A percentile compares a stretch with the other conserved stretches of the same genome.
These are phyloP conservation scores for Fusarium sp. DNA, from an alignment of 2,329 filamentous ascomycete species.

Conservation along the genomic window DNA sequence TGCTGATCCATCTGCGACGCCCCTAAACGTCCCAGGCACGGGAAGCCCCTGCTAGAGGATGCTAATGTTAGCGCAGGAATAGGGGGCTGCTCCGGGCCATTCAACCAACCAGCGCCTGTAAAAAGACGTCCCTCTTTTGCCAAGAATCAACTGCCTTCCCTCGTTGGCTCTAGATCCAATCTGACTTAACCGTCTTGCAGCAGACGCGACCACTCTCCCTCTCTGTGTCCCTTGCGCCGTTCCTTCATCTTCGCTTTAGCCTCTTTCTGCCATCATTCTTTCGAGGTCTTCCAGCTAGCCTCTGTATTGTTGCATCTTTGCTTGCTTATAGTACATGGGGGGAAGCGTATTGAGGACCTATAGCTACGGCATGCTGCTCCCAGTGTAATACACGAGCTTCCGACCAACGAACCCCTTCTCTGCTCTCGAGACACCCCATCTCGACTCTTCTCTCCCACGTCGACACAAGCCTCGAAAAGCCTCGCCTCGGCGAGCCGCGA, in stretches of 20 bases:
- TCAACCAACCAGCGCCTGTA: slow-evolving; percentile 24
- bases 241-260: not conserved
- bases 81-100: not conserved
- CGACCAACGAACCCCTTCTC: slow-evolving; percentile 12
- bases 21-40: not conserved
- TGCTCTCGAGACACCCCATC: not conserved
- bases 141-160: slow-evolving; percentile 1
- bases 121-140: not conserved
- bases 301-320: not conserved
- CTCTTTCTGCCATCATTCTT: not conserved
- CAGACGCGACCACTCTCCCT: not conserved
- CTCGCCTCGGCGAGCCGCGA: slow-evolving; percentile 44
- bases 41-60: slow-evolving; percentile 10
- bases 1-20: not conserved
- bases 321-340: not conserved
- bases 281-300: not conserved
- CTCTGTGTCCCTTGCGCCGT: not conserved
- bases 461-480: slow-evolving; percentile 21
- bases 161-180: not conserved
- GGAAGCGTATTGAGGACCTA: not conserved
- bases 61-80: slow-evolving; percentile 12
- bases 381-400: slow-evolving; percentile 18
- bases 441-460: not conserved
- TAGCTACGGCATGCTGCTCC: slow-evolving; percentile 26
- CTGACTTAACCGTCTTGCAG: not conserved